A percentile compares a stretch with the other conserved stretches of the same genome.
phyloP scores from a whole-genome alignment of 306 rosid species.

The Argentina anserina region DNA sequence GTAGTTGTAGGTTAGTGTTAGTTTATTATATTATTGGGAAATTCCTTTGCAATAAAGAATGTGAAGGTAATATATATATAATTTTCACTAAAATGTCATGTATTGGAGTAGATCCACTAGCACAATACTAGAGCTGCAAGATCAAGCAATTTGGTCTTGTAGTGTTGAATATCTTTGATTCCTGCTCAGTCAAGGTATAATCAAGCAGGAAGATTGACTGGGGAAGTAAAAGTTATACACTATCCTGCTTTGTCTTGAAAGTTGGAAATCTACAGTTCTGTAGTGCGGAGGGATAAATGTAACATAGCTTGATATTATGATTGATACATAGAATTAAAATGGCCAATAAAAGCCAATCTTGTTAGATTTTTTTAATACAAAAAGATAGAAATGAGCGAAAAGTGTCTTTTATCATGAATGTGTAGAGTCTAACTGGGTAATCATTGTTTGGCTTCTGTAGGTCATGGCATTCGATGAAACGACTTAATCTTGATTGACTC shows the following conservation, averaged over 20 bases:
- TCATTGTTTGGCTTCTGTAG: constrained; percentile 34
- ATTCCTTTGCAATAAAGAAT: not conserved
- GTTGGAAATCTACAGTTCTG: not conserved
- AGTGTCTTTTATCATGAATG: not conserved
- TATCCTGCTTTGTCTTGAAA: not conserved
- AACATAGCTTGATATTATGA: not conserved
- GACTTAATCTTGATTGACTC: constrained; percentile 40
- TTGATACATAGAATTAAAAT: too few species aligned
- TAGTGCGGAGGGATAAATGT: not conserved
- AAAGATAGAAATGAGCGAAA: not conserved
- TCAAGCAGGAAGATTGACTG: not conserved
- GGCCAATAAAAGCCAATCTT: too few species aligned
- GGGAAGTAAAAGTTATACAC: not conserved
- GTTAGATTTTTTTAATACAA: too few species aligned
- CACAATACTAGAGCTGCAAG: not conserved
- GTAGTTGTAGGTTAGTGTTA: not conserved
- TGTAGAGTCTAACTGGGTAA: not conserved
- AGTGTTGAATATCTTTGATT: not conserved
- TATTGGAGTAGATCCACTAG: not conserved
- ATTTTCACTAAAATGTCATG: not conserved
- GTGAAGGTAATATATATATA: not conserved
- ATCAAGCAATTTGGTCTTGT: not conserved
- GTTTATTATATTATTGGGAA: not conserved
- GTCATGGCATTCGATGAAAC: constrained; percentile 90
- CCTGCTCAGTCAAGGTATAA: not conserved